Base-by-base conservation (phyloP, 1,139 yeast genomes). In the Candida freyschussii region DNA sequence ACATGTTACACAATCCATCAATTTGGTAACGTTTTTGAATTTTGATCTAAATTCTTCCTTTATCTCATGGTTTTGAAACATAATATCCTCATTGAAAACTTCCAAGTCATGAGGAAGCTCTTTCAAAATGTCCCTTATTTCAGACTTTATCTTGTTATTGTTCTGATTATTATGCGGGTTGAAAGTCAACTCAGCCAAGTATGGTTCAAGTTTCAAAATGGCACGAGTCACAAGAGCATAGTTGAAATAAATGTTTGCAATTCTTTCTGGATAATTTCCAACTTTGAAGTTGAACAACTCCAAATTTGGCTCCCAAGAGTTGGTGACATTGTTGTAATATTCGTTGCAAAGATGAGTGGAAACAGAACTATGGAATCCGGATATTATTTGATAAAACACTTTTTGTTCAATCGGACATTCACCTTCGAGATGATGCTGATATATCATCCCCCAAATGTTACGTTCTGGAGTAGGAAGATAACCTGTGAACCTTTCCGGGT, bases 1-100 rank as follows among this genome's bases (percentile, higher is more conserved):
- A 63, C 98, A 91, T 23, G 96, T 96, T 29, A 91, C 97, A 65
- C 98, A 91, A 59, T 91, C 96, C 96, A 93, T 91, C 32, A 91
- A 76, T 32, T 85, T 82, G 20, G 95, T 80, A 21, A 91, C 94
- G 56, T 91, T 93, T 55, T 78, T 78, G 59, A 91, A 93, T 38
- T 95, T 78, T 26, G 73, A 60, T 44, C 93, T 72, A 61, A 91
- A 89, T 51, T 91, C 97, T 43, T 81, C 78, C 47, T 84, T 81
- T 40, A 83, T 63, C 26, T 55, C 56, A 5, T 60, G 61, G 32
- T 72, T 68, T 42, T 73, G 78, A 58, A 68, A 84, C 50, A 69
- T 69, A 39, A 55, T 56, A 36, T 62, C 63, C 52, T 66, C 95
- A 64, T 73, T 75, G 63, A 69, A 80, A 45, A 64, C 56, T 16